Base-by-base conservation (phyloP, 192 early-diverging fungal species). In the Glomus cerebriforme region DNA sequence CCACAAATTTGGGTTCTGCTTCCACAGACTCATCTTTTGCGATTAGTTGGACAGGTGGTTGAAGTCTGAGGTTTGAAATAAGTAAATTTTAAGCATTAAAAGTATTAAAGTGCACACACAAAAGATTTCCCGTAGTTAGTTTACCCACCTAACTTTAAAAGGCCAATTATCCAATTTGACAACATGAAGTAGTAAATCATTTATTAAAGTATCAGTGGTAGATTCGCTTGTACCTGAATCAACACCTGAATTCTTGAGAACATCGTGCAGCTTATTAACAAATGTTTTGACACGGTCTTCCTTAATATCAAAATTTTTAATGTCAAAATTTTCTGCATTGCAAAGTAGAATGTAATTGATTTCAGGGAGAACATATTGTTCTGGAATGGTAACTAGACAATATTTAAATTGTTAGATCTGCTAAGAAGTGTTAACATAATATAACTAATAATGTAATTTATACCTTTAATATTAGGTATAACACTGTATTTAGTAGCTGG, bases 271-370 rank as follows among this genome's bases (percentile, higher is more conserved):
- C 37, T 74, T 74, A 34, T 58, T 58, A 7, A 60, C 58, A 74
- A 74, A 74, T 59, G 73, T 74, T 74, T 59, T 74, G 32, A 74
- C 73, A 29, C 27, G 31, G 34, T 59, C 32, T 60, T 74, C 58
- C 17, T 12, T 7, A 73, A 73, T 54, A 31, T 29, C 54, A 43
- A 43, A 10, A 12, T 12, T 43, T 43, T 43, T 10, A 43, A 43
- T 10, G 13, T 54, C 58, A 29, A 73, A 73, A 59, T 73, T 2
- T 7, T 73, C 72, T 58, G 29, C 72, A 7, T 59, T 59, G n/a
- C n/a, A n/a, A 26, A 73, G 39, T 1, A 43, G 1, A 12, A 12
- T 12, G 1, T 0, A 1, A 9, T 43, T 1, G 1, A 43, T 10
- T 10, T 39, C 1, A 12, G 39, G 39, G 39, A 43, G 47, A 19